A percentile compares a stretch with the other conserved stretches of the same genome.
phyloP scores from a whole-genome alignment of 768 basidiomycete species.

The Mycena belliarum region DNA sequence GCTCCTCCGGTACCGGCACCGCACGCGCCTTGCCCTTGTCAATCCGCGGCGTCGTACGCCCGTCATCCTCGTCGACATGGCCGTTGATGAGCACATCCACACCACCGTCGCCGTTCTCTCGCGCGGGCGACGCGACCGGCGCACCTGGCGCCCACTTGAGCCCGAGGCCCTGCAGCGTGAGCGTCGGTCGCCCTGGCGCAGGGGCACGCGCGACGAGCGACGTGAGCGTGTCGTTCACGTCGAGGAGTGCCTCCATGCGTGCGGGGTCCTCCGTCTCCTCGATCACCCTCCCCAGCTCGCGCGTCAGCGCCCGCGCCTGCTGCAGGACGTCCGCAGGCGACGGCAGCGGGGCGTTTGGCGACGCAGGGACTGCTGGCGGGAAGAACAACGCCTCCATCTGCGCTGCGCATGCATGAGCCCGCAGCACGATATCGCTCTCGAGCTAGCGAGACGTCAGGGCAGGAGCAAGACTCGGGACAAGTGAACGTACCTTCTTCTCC shows the following conservation, averaged over 20 bases:
- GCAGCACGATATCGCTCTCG: conserved; percentile 48
- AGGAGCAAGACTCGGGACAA: conserved; percentile 3
- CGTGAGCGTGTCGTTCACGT: conserved; percentile 71
- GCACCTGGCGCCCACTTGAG: conserved; percentile 26
- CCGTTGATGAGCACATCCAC: conserved; percentile 3
- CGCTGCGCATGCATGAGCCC: conserved; percentile 44
- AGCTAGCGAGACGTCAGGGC: conserved; percentile 30
- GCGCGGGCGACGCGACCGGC: conserved; percentile 5
- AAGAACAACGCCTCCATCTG: conserved; percentile 40
- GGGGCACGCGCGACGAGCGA: conserved; percentile 52
- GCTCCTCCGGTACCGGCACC: conserved; percentile 65
- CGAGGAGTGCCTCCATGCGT: conserved; percentile 67
- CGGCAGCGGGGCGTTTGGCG: conserved; percentile 12
- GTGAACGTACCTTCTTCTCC: conserved; percentile 49
- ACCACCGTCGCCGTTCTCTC: not conserved
- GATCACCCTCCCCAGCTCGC: conserved; percentile 53
- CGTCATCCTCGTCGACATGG: conserved; percentile 32
- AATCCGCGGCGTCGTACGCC: conserved; percentile 58
- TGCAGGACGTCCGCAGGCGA: conserved; percentile 39
- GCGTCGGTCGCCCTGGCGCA: conserved; percentile 36
- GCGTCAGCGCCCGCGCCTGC: conserved; percentile 53
- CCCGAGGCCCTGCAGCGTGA: conserved; percentile 49
- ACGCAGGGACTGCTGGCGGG: conserved; percentile 8
- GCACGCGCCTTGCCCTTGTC: conserved; percentile 83
- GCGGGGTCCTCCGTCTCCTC: conserved; percentile 57